Base-by-base conservation (phyloP, 768 basidiomycete genomes). In the Kwoniella dejecticola region DNA sequence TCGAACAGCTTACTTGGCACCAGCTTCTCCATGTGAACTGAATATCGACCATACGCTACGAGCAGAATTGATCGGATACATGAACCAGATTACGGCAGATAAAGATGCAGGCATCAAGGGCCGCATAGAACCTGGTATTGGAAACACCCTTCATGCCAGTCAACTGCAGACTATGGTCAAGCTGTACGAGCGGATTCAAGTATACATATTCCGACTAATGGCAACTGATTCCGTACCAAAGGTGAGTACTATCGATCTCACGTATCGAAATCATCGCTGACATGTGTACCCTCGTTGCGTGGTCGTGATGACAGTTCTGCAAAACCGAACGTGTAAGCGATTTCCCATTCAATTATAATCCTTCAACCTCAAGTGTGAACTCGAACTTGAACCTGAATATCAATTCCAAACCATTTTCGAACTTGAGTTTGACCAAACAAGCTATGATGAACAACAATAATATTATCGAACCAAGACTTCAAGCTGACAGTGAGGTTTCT, bases 191-290 rank as follows among this genome's bases (percentile, higher is more conserved):
- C 87, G 94, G 58, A 99, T 99, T 57, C 96, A 98, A 80, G 88
- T 84, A 21, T 94, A 98, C 73, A 92, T 98, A 66, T 98, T 98
- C 83, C 86, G 95, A 47, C 77, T 99, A 70, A 95, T 99, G 90
- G 93, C 96, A 17, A 95, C 94, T 57, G 96, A 99, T 79, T 97
- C 95, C 6, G 89, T 99, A n/a, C 96, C 96, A 13, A 95, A 95
- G 84, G 77, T 74, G 60, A 54, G 75, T 23, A 15, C 21, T 36
- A n/a, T 24, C 52, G 27, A 21, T 23, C 3, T 27, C 29, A n/a
- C n/a, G n/a, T 23, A 23, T 54, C 27, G 24, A 21, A n/a, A n/a
- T n/a, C n/a, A n/a, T n/a, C n/a, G n/a, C n/a, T n/a, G n/a, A n/a
- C n/a, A n/a, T n/a, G n/a, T n/a, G n/a, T n/a, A n/a, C n/a, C n/a